A percentile compares a stretch with the other conserved stretches of the same genome.
Conservation (phyloP, 23 red algal genomes). For the Gracilaria domingensis region DNA sequence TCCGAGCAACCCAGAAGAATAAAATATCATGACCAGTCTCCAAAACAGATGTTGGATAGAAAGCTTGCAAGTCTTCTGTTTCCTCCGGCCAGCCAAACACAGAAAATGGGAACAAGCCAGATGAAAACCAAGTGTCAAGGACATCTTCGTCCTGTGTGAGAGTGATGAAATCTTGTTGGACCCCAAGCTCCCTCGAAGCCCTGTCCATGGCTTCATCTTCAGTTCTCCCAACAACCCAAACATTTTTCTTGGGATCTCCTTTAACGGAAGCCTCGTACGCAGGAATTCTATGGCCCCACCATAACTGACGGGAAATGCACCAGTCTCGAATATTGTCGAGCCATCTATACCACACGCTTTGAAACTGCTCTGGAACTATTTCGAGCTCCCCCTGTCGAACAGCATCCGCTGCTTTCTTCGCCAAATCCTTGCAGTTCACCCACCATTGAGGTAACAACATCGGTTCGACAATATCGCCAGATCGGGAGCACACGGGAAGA, state of each 20-base stretch:
- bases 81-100: conserved; percentile 98
- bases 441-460: conserved; percentile 96
- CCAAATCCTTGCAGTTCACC: conserved; percentile 92
- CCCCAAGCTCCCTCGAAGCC: conserved; percentile 52
- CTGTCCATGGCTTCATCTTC: conserved; percentile 78
- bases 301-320: conserved; percentile 99
- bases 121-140: conserved; percentile 99
- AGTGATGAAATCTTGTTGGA: conserved; percentile 26
- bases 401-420: conserved; percentile 68
- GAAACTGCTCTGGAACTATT: conserved; percentile 84
- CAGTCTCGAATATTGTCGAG: conserved; percentile 96
- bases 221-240: conserved; percentile 90
- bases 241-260: conserved; percentile 15
- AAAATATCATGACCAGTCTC: conserved; percentile 99
- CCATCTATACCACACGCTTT: conserved; percentile 93
- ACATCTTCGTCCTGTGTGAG: conserved; percentile 98
- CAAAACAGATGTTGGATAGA: conserved; percentile 94
- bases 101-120: conserved; percentile 99
- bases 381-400: conserved; percentile 75
- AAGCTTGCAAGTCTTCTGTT: conserved; percentile 72
- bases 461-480: conserved; percentile 95
- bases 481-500: conserved; percentile 92
- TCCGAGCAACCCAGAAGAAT: conserved; percentile 99
- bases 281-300: conserved; percentile 99
- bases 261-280: conserved; percentile 60